phyloP scores from a whole-genome alignment of 169 alveolate genomes.

The Babesia sp. region DNA sequence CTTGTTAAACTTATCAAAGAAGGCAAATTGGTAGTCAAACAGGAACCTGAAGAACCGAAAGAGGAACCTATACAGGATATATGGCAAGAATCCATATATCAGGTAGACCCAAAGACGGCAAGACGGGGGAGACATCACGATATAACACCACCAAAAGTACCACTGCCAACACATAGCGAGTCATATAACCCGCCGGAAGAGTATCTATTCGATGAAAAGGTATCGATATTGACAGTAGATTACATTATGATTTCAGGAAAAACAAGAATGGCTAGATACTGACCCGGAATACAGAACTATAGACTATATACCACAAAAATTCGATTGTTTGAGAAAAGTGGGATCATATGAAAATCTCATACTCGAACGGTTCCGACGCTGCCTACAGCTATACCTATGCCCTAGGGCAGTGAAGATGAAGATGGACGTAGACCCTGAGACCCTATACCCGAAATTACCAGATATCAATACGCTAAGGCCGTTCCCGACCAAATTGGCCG shows the following conservation, averaged over 20 bases:
- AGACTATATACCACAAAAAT: conserved; percentile 81
- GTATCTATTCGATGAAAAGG: conserved; percentile 57
- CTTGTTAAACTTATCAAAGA: conserved; percentile 74
- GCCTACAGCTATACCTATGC: conserved; percentile 89
- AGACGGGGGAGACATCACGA: conserved; percentile 52
- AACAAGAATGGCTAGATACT: conserved; percentile 53
- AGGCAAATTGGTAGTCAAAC: conserved; percentile 52
- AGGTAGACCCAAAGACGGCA: conserved; percentile 63
- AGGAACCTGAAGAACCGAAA: conserved; percentile 12
- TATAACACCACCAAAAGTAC: conserved; percentile 54
- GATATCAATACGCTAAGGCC: conserved; percentile 51
- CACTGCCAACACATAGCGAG: conserved; percentile 61
- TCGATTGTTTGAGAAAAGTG: conserved; percentile 87
- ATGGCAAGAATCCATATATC: conserved; percentile 80
- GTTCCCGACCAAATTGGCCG: conserved; percentile 47
- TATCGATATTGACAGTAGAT: neutral
- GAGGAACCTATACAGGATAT: conserved; percentile 78
- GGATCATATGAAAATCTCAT: conserved; percentile 84
- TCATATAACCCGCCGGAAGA: conserved; percentile 72
- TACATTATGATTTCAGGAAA: conserved; percentile 25
- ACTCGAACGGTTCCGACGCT: conserved; percentile 85
- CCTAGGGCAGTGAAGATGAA: conserved; percentile 91
- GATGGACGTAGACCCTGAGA: conserved; percentile 79
- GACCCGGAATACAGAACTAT: conserved; percentile 43
- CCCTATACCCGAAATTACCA: conserved; percentile 58